These are phyloP conservation scores for Yarrowia divulgata DNA, from an alignment of 805 yeast genomes.

Conservation along the genomic window DNA sequence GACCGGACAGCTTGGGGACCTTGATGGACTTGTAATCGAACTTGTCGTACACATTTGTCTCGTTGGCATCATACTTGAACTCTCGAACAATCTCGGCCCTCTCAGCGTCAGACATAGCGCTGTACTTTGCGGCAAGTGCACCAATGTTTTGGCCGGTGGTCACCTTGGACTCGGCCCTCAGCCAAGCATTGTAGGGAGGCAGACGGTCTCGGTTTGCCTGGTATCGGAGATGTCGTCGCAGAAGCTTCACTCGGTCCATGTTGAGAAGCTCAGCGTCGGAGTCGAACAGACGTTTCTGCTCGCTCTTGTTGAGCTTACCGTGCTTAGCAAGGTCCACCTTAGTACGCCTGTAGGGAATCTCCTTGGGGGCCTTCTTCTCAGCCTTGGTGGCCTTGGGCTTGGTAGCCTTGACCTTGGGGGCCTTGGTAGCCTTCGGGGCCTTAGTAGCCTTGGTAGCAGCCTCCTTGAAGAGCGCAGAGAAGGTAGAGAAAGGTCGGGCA, in stretches of 20 bases:
- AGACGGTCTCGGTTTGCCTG: neutral
- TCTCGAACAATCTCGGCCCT: conserved; percentile 4
- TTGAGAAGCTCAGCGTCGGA: neutral
- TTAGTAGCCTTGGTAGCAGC: conserved; percentile 16
- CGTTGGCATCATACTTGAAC: neutral
- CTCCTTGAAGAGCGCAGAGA: conserved; percentile 30
- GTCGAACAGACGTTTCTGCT: conserved; percentile 7
- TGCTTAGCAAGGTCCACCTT: neutral
- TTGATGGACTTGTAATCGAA: conserved; percentile 11
- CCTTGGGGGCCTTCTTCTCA: neutral
- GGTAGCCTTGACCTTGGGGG: neutral
- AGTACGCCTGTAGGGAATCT: neutral
- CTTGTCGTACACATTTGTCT: neutral
- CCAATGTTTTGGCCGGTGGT: neutral
- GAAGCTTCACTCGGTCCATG: conserved; percentile 11
- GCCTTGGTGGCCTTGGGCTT: conserved; percentile 2
- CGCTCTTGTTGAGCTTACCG: conserved; percentile 26
- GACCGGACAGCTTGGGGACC: conserved; percentile 26
- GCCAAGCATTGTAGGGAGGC: neutral
- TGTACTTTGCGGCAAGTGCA: neutral
- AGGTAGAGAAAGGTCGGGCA: conserved; percentile 25
- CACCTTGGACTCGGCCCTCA: neutral
- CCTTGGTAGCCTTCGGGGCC: neutral
- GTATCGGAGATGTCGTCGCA: conserved; percentile 11
- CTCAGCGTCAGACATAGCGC: neutral